phyloP scores from a whole-genome alignment of 2,329 filamentous ascomycete genomes.

The Colletotrichum sojae region DNA sequence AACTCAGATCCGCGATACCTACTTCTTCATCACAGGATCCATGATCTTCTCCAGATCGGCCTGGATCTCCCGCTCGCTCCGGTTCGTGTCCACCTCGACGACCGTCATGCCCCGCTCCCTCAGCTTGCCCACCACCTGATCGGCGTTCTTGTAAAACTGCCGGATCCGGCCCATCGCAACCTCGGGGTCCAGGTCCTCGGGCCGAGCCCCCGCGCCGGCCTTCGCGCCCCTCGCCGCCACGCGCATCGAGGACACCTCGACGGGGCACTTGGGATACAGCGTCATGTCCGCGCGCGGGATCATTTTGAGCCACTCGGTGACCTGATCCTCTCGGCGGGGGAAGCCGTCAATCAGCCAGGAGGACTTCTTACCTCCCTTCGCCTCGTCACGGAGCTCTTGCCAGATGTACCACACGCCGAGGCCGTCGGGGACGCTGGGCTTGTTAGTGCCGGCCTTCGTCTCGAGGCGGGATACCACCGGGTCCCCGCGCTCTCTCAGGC shows the following conservation, averaged over 20 bases:
- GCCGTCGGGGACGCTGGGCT: conserved; percentile 2
- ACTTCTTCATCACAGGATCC: neutral
- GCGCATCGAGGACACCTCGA: neutral
- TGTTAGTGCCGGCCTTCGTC: neutral
- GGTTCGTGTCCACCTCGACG: neutral
- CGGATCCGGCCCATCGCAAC: neutral
- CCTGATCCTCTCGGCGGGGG: conserved; percentile 1
- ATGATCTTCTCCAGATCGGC: conserved; percentile 3
- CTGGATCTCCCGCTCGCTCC: neutral
- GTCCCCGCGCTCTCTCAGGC: neutral
- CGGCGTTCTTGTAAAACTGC: conserved; percentile 6
- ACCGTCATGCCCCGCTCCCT: conserved; percentile 4
- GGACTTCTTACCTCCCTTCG: neutral
- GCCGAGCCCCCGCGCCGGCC: neutral
- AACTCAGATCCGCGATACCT: too few species aligned
- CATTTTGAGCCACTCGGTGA: neutral
- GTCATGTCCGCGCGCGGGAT: neutral
- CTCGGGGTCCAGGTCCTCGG: neutral
- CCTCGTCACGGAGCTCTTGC: neutral
- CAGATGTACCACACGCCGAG: neutral
- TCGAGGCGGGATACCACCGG: neutral
- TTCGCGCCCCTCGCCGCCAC: neutral
- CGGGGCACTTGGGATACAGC: conserved; percentile 3
- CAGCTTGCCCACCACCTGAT: neutral
- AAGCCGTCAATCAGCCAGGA: conserved; percentile 11